Evolutionary conservation across 371 early-diverging fungal genomes (phyloP).

Genomic region (Polyrhizophydium stewartii): DNA sequence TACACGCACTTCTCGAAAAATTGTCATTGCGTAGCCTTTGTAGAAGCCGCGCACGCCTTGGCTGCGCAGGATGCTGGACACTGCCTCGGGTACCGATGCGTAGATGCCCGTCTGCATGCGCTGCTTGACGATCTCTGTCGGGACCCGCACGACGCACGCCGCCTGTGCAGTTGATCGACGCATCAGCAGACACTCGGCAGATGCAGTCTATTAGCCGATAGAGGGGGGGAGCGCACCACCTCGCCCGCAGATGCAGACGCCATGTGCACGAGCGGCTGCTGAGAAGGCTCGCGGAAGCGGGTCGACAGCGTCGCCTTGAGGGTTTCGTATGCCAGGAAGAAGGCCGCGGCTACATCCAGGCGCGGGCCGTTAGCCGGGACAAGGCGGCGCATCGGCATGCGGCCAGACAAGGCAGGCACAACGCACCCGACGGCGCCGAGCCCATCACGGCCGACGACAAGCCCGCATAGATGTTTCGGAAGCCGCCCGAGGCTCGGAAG

Average conservation of each 20-base stretch:
- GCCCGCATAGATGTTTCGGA: constrained; percentile 87
- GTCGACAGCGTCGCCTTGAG: constrained; percentile 53
- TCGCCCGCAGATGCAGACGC: constrained; percentile 87
- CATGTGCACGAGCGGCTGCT: constrained; percentile 75
- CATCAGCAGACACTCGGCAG: neutral
- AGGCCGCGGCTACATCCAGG: constrained; percentile 67
- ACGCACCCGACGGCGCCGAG: constrained; percentile 83
- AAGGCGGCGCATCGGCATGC: neutral
- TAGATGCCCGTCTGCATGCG: constrained; percentile 90
- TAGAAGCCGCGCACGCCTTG: constrained; percentile 88
- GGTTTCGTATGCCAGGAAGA: constrained; percentile 89
- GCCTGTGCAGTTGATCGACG: constrained; percentile 37
- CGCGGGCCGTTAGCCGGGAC: neutral
- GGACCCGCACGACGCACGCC: constrained; percentile 91
- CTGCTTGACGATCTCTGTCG: constrained; percentile 94
- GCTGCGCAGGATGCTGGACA: constrained; percentile 33
- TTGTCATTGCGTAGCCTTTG: constrained; percentile 85
- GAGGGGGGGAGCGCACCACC: constrained; percentile 46
- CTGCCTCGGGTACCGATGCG: constrained; percentile 22
- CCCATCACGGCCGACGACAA: constrained; percentile 89
- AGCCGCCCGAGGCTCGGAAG: constrained; percentile 85
- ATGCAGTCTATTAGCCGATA: neutral
- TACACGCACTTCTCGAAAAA: constrained; percentile 70
- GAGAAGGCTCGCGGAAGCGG: constrained; percentile 31
- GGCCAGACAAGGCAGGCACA: too few species aligned